phyloP scores from a whole-genome alignment of 176 grass and related monocot genomes.

The bread wheat (Triticum aestivum) region IWGSC_CS_RefSeq_v2.1 NC_057801.1:495420112-495420611 shows the following conservation, averaged over 20 bases:
- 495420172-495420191: slow-evolving; percentile 21
- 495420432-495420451: slow-evolving; percentile 30
- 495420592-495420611: neutral
- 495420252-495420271: neutral
- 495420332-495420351: neutral
- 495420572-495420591: slow-evolving; percentile 22
- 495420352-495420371: slow-evolving; percentile 2
- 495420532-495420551: slow-evolving; percentile 86
- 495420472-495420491: slow-evolving; percentile 46
- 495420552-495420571: neutral
- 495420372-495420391: slow-evolving; percentile 39
- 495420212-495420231: neutral
- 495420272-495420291: neutral
- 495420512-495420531: slow-evolving; percentile 78
- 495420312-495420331: slow-evolving; percentile 10
- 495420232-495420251: neutral
- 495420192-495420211: slow-evolving; percentile 20
- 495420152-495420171: slow-evolving; percentile 36
- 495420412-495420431: slow-evolving; percentile 21
- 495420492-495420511: slow-evolving; percentile 64
- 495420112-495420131: neutral
- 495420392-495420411: slow-evolving; percentile 15
- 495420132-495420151: slow-evolving; percentile 14
- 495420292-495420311: neutral
- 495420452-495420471: slow-evolving; percentile 53